Conservation (phyloP, 257 asterid genomes). For the Scutellaria galericulata region DNA sequence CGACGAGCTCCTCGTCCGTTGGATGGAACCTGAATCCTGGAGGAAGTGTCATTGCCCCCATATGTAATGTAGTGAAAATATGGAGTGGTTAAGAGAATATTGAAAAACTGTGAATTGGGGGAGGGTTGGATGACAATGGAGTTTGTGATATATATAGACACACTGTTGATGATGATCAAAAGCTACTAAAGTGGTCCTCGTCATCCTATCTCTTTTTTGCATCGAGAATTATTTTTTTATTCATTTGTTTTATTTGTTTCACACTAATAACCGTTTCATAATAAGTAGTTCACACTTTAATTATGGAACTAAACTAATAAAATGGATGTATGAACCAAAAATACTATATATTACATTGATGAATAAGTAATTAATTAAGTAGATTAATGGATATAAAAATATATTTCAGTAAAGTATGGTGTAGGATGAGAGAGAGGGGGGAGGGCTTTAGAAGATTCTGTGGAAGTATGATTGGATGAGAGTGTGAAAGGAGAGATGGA, state of each 20-base stretch:
- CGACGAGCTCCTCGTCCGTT: slow-evolving; percentile 75
- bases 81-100: neutral
- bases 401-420: neutral
- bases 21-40: slow-evolving; percentile 81
- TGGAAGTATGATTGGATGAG: slow-evolving; percentile 36
- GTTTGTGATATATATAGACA: slow-evolving; percentile 34
- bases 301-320: neutral
- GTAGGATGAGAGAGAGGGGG: slow-evolving; percentile 27
- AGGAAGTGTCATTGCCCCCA: slow-evolving; percentile 69
- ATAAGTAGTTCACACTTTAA: slow-evolving; percentile 24
- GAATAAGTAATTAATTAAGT: neutral
- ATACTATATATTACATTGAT: neutral
- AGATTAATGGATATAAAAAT: neutral
- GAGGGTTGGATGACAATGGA: slow-evolving; percentile 36
- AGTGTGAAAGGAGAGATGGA: slow-evolving; percentile 49
- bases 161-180: slow-evolving; percentile 54
- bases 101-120: neutral
- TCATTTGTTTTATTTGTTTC: slow-evolving; percentile 25
- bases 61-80: neutral
- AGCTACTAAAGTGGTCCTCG: slow-evolving; percentile 57
- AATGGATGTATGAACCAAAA: neutral
- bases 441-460: slow-evolving; percentile 54
- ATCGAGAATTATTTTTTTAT: slow-evolving; percentile 34
- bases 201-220: slow-evolving; percentile 52
- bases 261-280: slow-evolving; percentile 22